Percentiles rank a stretch among this genome's conserved stretches.
Conservation (phyloP, 2,329 filamentous ascomycete genomes). For the Nannizzia gypsea region DNA sequence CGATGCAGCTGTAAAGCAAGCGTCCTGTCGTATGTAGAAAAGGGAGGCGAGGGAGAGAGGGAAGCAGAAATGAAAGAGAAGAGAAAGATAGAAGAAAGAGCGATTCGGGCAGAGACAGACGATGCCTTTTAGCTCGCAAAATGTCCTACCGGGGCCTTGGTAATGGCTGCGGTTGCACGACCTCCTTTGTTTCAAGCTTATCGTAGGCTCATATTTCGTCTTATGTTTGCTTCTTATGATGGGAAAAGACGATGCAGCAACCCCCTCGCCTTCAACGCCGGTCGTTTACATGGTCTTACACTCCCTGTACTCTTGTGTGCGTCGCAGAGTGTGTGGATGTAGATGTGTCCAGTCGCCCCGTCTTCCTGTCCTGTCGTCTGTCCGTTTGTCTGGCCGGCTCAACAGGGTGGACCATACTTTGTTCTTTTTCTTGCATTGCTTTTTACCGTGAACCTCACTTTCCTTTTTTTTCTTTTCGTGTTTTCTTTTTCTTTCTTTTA, state of each 20-base stretch:
- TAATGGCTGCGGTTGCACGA: constrained; percentile 5
- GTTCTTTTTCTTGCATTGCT: constrained; percentile 1
- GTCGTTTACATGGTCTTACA: constrained; percentile 1
- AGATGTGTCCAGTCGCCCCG: constrained; percentile 2
- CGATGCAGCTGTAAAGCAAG: background rate
- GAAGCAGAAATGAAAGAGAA: background rate
- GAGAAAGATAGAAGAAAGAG: background rate
- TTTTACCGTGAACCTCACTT: constrained; percentile 6
- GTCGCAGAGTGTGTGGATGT: background rate
- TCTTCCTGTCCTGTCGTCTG: background rate
- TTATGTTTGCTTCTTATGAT: constrained; percentile 1
- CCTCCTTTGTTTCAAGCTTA: constrained; percentile 7
- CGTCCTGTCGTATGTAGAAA: background rate
- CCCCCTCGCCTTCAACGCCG: background rate
- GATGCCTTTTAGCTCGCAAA: constrained; percentile 5
- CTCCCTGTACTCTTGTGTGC: background rate
- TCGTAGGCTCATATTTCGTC: constrained; percentile 1
- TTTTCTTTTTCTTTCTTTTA: background rate
- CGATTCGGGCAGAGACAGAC: background rate
- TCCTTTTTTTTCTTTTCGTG: background rate
- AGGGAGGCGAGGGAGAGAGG: background rate
- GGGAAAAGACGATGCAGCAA: background rate
- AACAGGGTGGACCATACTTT: constrained; percentile 4
- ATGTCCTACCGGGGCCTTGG: constrained; percentile 4
- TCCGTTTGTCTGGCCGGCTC: constrained; percentile 1